These are phyloP conservation scores for Lasiodiplodia theobromae DNA, from an alignment of 2,329 filamentous ascomycete species.

Conservation along the genomic window DNA sequence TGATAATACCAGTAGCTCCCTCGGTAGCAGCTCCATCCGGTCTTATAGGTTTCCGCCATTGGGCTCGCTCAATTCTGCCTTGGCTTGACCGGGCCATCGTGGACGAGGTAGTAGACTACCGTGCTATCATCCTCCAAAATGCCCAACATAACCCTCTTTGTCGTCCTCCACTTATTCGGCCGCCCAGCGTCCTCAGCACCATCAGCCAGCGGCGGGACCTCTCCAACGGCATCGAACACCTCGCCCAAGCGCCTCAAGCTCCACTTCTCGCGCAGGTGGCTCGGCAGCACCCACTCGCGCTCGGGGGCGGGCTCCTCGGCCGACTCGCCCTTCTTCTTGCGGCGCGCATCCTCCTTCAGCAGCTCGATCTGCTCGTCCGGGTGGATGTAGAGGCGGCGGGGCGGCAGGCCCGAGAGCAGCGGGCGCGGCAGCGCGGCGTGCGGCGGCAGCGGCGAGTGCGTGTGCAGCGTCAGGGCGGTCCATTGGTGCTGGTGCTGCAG, in stretches of 20 bases:
- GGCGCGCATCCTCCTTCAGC: constrained; percentile 63
- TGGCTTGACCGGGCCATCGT: constrained; percentile 87
- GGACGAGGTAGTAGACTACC: constrained; percentile 82
- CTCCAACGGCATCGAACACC: constrained; percentile 67
- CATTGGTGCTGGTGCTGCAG: constrained; percentile 79
- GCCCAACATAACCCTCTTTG: constrained; percentile 76
- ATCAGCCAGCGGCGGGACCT: constrained; percentile 50
- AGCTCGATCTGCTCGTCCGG: constrained; percentile 82
- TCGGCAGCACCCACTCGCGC: constrained; percentile 78
- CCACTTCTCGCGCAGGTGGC: constrained; percentile 76
- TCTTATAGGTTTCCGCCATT: background rate
- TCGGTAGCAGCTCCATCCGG: background rate
- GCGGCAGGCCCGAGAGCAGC: constrained; percentile 75
- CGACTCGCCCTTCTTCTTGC: constrained; percentile 46
- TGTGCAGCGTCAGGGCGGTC: constrained; percentile 66
- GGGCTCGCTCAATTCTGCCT: constrained; percentile 70
- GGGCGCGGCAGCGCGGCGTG: constrained; percentile 60
- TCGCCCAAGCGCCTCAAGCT: constrained; percentile 69
- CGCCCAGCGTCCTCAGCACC: constrained; percentile 36
- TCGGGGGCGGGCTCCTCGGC: constrained; percentile 46
- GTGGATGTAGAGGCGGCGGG: constrained; percentile 76
- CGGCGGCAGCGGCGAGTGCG: constrained; percentile 50
- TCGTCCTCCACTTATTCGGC: constrained; percentile 56
- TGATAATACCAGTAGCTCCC: background rate
- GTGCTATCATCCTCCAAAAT: constrained; percentile 82